Base-by-base conservation (phyloP, 164 flowering plant genomes). In the Kingdonia uniflora region DNA sequence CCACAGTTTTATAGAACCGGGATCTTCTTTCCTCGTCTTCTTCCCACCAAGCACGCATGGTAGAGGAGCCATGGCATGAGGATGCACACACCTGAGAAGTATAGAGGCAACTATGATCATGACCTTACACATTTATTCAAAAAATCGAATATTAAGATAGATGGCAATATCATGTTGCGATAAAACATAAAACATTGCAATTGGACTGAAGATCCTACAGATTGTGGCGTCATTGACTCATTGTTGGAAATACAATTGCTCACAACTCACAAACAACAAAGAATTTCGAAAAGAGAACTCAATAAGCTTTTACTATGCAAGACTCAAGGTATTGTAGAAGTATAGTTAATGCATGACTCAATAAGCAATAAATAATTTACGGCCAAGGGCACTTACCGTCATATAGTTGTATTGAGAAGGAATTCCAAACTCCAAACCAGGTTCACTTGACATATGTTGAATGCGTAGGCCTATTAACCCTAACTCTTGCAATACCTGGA, bases 31-130 rank as follows among this genome's bases (percentile, higher is more conserved):
- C 98, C 61, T 84, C 96, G 52, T 85, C 86, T 84, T 92, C 98
- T 74, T 92, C 98, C 98, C 98, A 92, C 98, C 98, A 92, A 58
- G 96, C 98, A 61, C 98, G 95, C 69, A 88, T 51, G 41, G 98
- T 87, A 16, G 98, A 88, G 72, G 91, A 82, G 68, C 88, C 98
- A 63, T 92, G 98, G 61, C 98, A 92, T 55, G 98, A 92, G 37
- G 98, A 94, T 63, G 98, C 96, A 71, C 96, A 88, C 44, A 85
- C 98, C 98, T 86, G 67, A 55, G 38, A 54, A 1, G 39, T 12
- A 43, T 41, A 26, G 40, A 10, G 21, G 35, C 11, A 33, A 29
- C n/a, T n/a, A n/a, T n/a, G n/a, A n/a, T n/a, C n/a, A n/a, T n/a
- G n/a, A n/a, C n/a, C n/a, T n/a, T n/a, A n/a, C n/a, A n/a, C n/a